phyloP scores from a whole-genome alignment of 1,284 basidiomycete species.

The Sanguinoderma infundibulare region DNA sequence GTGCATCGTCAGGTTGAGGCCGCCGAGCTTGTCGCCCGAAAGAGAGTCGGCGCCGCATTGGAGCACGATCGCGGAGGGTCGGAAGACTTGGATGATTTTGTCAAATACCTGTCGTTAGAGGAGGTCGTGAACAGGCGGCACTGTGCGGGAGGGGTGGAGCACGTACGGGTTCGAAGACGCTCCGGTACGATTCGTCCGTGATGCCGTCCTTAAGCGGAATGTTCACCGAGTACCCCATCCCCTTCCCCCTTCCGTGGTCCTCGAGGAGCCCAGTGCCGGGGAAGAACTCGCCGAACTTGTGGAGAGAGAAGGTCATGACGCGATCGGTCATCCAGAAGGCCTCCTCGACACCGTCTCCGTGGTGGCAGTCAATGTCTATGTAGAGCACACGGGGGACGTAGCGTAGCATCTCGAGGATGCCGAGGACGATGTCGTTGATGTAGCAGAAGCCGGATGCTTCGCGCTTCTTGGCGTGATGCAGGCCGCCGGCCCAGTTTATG shows the following conservation, averaged over 20 bases:
- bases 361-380: constrained; percentile 98
- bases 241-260: constrained; percentile 86
- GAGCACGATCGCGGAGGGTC: constrained; percentile 88
- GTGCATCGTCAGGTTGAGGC: constrained; percentile 95
- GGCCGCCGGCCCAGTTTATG: constrained; percentile 97
- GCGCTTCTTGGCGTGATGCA: constrained; percentile 98
- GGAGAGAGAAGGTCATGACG: constrained; percentile 96
- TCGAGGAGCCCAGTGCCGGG: constrained; percentile 91
- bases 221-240: constrained; percentile 92
- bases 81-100: constrained; percentile 90
- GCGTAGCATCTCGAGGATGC: constrained; percentile 87
- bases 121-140: neutral
- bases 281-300: constrained; percentile 98
- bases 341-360: constrained; percentile 98
- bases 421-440: constrained; percentile 95
- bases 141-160: neutral
- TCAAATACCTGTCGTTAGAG: constrained; percentile 67
- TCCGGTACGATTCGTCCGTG: constrained; percentile 81
- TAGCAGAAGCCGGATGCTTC: constrained; percentile 98
- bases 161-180: constrained; percentile 89
- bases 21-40: constrained; percentile 94
- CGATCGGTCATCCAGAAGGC: constrained; percentile 98
- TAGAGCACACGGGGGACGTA: constrained; percentile 89
- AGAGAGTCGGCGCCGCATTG: constrained; percentile 98
- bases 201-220: constrained; percentile 95